A percentile compares a stretch with the other conserved stretches of the same genome.
Conservation (phyloP, 306 rosid genomes). For the Fagus sylvatica region DNA sequence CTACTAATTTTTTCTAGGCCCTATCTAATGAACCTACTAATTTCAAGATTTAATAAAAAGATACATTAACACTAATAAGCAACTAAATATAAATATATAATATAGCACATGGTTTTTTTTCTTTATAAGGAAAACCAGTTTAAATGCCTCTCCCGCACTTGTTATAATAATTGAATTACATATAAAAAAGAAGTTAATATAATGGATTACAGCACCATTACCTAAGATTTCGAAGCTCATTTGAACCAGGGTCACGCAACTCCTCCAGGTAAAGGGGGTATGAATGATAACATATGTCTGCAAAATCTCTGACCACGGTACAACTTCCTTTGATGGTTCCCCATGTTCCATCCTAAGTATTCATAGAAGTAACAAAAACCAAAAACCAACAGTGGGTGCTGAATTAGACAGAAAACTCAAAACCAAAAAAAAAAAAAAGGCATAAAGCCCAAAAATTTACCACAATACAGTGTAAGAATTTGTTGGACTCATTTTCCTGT, state of each 20-base stretch:
- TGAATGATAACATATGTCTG: constrained; percentile 75
- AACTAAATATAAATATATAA: neutral
- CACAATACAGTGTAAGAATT: constrained; percentile 57
- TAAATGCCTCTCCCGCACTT: too few relatives aligned
- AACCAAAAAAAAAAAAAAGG: neutral
- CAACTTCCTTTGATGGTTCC: constrained; percentile 83
- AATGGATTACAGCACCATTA: constrained; percentile 14
- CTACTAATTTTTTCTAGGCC: neutral
- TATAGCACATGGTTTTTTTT: neutral
- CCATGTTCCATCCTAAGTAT: constrained; percentile 74
- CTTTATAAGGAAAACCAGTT: too few relatives aligned
- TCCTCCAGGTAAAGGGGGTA: constrained; percentile 72
- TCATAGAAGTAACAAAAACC: neutral
- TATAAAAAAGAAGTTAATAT: too few relatives aligned
- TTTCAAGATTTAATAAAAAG: neutral
- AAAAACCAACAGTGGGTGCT: constrained; percentile 4
- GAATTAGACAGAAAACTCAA: constrained; percentile 15
- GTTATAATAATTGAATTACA: too few relatives aligned
- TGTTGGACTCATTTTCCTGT: constrained; percentile 54
- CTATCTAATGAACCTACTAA: neutral
- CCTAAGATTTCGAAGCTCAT: constrained; percentile 59
- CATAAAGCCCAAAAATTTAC: constrained; percentile 33
- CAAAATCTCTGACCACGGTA: constrained; percentile 85
- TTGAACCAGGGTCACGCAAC: constrained; percentile 57
- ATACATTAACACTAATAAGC: neutral